phyloP scores from a whole-genome alignment of 306 rosid species.

The Malus domestica region ASM211411v1 NC_041794.1:30627001-30627500 shows the following conservation, averaged over 20 bases:
- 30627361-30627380: background rate
- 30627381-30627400: background rate
- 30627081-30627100: background rate
- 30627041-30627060: background rate
- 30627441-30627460: background rate
- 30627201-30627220: background rate
- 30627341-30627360: background rate
- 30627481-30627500: too few species aligned
- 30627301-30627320: background rate
- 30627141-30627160: background rate
- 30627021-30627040: background rate
- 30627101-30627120: background rate
- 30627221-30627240: slow-evolving; percentile 2
- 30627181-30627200: background rate
- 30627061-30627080: background rate
- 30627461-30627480: background rate
- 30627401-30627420: too few species aligned
- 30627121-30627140: slow-evolving; percentile 1
- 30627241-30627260: background rate
- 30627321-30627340: background rate
- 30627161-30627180: background rate
- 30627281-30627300: background rate
- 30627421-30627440: too few species aligned
- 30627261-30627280: background rate
- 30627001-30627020: background rate